A percentile compares a stretch with the other conserved stretches of the same genome.
phyloP scores from a whole-genome alignment of 2,329 filamentous ascomycete genomes.

The Juglanconis oblonga region DNA sequence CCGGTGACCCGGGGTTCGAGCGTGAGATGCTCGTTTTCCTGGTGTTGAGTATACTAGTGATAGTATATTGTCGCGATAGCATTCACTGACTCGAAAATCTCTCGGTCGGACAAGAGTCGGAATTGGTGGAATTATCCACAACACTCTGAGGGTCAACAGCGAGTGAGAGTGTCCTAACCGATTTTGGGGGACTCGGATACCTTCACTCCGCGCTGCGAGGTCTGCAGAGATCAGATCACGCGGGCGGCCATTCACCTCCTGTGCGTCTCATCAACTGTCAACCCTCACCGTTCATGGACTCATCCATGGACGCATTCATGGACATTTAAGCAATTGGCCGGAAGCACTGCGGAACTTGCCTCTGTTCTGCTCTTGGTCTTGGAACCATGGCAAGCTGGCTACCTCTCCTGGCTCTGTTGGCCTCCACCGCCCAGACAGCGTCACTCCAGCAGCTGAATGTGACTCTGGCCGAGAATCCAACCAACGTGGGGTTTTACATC shows the following conservation, averaged over 20 bases:
- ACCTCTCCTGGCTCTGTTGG: not conserved
- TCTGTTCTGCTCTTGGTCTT: not conserved
- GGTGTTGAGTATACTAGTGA: too few relatives aligned
- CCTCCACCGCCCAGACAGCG: slow-evolving; percentile 18
- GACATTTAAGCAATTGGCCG: too few relatives aligned
- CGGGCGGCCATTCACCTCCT: not conserved
- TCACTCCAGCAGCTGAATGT: slow-evolving; percentile 25
- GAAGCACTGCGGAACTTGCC: not conserved
- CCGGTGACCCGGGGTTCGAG: too few relatives aligned
- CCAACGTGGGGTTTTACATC: slow-evolving; percentile 51
- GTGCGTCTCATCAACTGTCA: not conserved
- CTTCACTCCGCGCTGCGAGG: not conserved
- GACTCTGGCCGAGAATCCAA: slow-evolving; percentile 45
- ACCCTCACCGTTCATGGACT: too few relatives aligned
- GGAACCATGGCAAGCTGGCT: not conserved
- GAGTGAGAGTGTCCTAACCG: not conserved
- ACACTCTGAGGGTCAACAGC: not conserved
- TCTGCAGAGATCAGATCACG: too few relatives aligned
- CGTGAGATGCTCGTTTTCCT: too few relatives aligned
- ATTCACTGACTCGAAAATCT: too few relatives aligned
- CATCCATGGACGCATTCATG: too few relatives aligned
- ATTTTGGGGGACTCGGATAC: not conserved
- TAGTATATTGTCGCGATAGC: too few relatives aligned
- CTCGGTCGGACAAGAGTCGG: not conserved
- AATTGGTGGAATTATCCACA: not conserved